Evolutionary conservation across 495 filamentous ascomycete species (phyloP).

Genomic region (Cairneyella variabilis): DNA sequence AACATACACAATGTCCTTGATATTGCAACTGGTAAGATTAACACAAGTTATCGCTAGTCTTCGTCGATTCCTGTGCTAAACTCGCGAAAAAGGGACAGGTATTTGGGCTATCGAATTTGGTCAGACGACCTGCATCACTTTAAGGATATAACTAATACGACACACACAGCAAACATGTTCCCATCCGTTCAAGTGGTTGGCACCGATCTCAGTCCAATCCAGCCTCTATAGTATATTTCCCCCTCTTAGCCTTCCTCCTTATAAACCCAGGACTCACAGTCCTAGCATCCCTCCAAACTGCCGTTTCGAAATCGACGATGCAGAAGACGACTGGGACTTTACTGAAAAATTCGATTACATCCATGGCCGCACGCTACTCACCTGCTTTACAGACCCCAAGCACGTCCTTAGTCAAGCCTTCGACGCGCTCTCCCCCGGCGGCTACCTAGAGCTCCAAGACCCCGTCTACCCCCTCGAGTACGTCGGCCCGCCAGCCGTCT

Average conservation of each 20-base stretch:
- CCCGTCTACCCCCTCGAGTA: background rate
- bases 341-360: slow-evolving; percentile 30
- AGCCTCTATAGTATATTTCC: slow-evolving; percentile 29
- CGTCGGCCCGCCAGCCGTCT: background rate
- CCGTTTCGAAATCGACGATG: slow-evolving; percentile 31
- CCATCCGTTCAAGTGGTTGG: slow-evolving; percentile 33
- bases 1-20: slow-evolving; percentile 13
- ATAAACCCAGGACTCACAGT: background rate
- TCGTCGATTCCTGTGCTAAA: background rate
- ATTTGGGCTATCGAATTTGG: slow-evolving; percentile 55
- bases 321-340: slow-evolving; percentile 31
- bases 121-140: slow-evolving; percentile 1
- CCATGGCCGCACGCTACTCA: slow-evolving; percentile 17
- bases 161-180: slow-evolving; percentile 17
- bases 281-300: slow-evolving; percentile 25
- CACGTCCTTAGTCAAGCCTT: slow-evolving; percentile 1
- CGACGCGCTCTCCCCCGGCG: slow-evolving; percentile 38
- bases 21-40: slow-evolving; percentile 15
- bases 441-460: slow-evolving; percentile 42
- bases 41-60: background rate
- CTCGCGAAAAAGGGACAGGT: slow-evolving; percentile 5
- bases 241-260: background rate
- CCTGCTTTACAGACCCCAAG: slow-evolving; percentile 8
- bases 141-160: background rate
- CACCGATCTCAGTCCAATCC: slow-evolving; percentile 50